Evolutionary conservation across 2,329 filamentous ascomycete genomes (phyloP).

Genomic region (Alternaria burnsii): DNA sequence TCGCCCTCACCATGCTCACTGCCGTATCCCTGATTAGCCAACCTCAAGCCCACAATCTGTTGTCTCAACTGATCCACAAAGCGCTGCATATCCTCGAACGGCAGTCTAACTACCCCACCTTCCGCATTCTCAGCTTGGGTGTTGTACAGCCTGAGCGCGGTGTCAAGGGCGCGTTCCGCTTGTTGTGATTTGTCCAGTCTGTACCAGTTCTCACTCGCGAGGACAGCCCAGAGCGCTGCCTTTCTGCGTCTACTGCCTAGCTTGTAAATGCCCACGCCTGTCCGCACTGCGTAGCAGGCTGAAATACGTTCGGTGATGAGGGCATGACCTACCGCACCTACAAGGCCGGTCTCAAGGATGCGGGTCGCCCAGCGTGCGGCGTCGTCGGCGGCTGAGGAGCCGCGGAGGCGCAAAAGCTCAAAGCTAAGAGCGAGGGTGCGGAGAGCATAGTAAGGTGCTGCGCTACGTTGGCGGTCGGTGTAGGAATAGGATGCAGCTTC

Average conservation of each 20-base stretch:
- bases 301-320: slow-evolving; percentile 87
- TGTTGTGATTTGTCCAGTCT: slow-evolving; percentile 78
- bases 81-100: slow-evolving; percentile 62
- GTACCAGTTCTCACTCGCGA: slow-evolving; percentile 86
- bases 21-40: slow-evolving; percentile 54
- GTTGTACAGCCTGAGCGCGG: slow-evolving; percentile 67
- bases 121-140: slow-evolving; percentile 42
- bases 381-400: slow-evolving; percentile 82
- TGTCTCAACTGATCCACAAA: slow-evolving; percentile 76
- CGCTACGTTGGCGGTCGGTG: slow-evolving; percentile 74
- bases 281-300: slow-evolving; percentile 80
- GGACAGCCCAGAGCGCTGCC: slow-evolving; percentile 86
- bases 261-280: slow-evolving; percentile 69
- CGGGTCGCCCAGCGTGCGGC: slow-evolving; percentile 85
- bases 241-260: slow-evolving; percentile 82
- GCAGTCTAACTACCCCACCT: slow-evolving; percentile 38
- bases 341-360: slow-evolving; percentile 76
- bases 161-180: slow-evolving; percentile 78
- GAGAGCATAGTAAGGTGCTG: slow-evolving; percentile 78
- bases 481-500: slow-evolving; percentile 94
- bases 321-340: slow-evolving; percentile 79
- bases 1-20: slow-evolving; percentile 39
- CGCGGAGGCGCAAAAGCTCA: slow-evolving; percentile 83
- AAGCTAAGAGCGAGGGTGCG: slow-evolving; percentile 78
- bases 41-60: slow-evolving; percentile 60